These are phyloP conservation scores for Lumnitzera littorea DNA, from an alignment of 345 rosid species.

Conservation along the genomic window DNA sequence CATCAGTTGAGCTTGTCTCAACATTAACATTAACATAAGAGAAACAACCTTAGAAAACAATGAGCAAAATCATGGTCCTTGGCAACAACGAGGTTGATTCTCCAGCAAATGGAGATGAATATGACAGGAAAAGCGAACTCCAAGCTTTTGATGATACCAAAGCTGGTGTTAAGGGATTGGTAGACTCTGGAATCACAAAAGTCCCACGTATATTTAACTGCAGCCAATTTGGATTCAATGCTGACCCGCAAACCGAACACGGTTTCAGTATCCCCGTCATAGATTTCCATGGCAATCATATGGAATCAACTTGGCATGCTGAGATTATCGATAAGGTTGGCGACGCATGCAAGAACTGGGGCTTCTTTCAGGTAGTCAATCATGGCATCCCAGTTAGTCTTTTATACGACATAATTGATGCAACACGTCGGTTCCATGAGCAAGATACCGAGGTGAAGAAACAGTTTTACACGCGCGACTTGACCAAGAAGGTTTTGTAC, in stretches of 20 bases:
- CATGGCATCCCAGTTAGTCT: constrained; percentile 12
- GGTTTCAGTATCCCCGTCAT: constrained; percentile 27
- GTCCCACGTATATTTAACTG: constrained; percentile 4
- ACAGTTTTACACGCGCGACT: constrained; percentile 2
- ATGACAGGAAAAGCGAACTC: too few relatives aligned
- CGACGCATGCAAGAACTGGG: constrained; percentile 7
- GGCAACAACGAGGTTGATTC: too few relatives aligned
- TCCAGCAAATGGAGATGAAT: too few relatives aligned
- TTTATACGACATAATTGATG: constrained; percentile 12
- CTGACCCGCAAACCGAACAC: not conserved
- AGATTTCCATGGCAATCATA: constrained; percentile 20
- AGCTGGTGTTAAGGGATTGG: too few relatives aligned
- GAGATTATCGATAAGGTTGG: constrained; percentile 4
- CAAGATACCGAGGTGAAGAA: not conserved
- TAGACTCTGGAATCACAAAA: too few relatives aligned
- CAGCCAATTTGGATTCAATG: not conserved
- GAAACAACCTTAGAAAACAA: not conserved
- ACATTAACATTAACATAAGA: too few relatives aligned
- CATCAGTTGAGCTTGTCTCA: too few relatives aligned
- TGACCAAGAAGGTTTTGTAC: not conserved
- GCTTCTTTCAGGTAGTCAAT: not conserved
- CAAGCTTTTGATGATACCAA: too few relatives aligned
- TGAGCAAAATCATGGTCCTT: too few relatives aligned
- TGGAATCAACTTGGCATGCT: constrained; percentile 23
- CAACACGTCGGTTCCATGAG: constrained; percentile 3